These are phyloP conservation scores for Moesziomyces parantarcticus DNA, from an alignment of 1,284 basidiomycete species.

Conservation along the genomic window DNA sequence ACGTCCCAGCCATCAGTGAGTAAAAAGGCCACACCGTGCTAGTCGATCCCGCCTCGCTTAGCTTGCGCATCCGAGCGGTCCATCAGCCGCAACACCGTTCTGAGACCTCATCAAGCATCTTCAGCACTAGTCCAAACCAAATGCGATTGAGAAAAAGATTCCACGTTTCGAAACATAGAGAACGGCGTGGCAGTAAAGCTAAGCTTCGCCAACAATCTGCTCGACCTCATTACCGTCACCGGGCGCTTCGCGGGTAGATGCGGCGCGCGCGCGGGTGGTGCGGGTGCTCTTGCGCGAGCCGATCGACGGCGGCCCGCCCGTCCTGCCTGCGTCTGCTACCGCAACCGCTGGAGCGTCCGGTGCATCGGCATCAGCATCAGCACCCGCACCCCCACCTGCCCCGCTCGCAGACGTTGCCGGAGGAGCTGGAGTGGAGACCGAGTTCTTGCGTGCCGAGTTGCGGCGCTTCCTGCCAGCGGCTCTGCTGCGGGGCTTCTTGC, in stretches of 20 bases:
- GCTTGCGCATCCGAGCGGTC: too few relatives aligned
- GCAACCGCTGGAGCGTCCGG: not conserved
- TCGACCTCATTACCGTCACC: constrained; percentile 40
- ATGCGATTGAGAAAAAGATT: too few relatives aligned
- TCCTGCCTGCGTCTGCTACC: constrained; percentile 3
- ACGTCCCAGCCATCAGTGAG: too few relatives aligned
- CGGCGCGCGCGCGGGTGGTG: constrained; percentile 10
- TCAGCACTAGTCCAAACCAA: too few relatives aligned
- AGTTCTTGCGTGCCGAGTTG: constrained; percentile 23
- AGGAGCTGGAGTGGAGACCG: constrained; percentile 20
- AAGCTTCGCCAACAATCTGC: constrained; percentile 42
- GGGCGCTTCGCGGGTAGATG: constrained; percentile 21
- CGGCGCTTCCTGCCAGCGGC: constrained; percentile 21
- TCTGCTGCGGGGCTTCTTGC: constrained; percentile 35
- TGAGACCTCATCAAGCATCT: too few relatives aligned
- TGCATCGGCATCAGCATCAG: not conserved
- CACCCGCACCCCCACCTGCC: not conserved
- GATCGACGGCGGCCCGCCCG: constrained; percentile 28
- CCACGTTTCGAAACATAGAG: too few relatives aligned
- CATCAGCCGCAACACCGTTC: too few relatives aligned
- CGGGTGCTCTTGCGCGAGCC: constrained; percentile 19
- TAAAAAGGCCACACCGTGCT: too few relatives aligned
- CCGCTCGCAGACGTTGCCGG: not conserved
- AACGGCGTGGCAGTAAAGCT: not conserved
- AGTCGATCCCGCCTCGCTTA: too few relatives aligned